Base-by-base conservation (phyloP, 495 filamentous ascomycete genomes). In the Extremus antarcticus region DNA sequence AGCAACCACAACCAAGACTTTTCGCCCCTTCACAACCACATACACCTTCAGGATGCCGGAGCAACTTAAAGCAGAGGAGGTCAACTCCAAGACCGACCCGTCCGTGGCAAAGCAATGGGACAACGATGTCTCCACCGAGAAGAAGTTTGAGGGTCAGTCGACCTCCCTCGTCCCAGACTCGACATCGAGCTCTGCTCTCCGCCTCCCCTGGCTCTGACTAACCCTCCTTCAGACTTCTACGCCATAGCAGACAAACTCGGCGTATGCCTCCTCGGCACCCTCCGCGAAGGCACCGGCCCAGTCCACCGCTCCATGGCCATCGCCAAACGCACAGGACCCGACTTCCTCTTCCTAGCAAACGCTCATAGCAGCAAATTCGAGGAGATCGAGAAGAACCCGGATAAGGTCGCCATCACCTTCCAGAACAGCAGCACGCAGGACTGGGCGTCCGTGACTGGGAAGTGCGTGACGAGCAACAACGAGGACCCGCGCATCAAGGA, bases 281-380 rank as follows among this genome's bases (percentile, higher is more conserved):
- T 58, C n/a, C 66, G 69, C 10, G 16, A 40, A 4, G 59, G 57
- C 50, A 51, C 65, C 17, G 69, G 69, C 10, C 70, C 65, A 15
- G 70, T 73, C 20, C 63, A 59, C 23, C 70, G 73, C 47, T 61
- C 65, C 47, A 75, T 75, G 73, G 70, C 65, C 25, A 57, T 73
- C 22, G 70, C 68, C 40, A 71, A 71, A 57, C 70, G 70, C 48
- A 43, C 41, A 23, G 73, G 73, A 3, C 72, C 73, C n/a, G 72
- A 75, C 59, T 67, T 74, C 56, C 65, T 71, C 60, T 74, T 71
- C 66, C 65, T 75, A 45, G 63, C 68, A 59, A 75, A 75, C 62
- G 53, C 16, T 0, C 59, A 73, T 60, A 70, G 67, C 40, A 46
- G 66, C 22, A 75, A 75, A 39, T 73, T 74, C 59, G 25, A 57